Conservation (phyloP, 768 basidiomycete species). For the Rhodosporidiobolus odoratus region DNA sequence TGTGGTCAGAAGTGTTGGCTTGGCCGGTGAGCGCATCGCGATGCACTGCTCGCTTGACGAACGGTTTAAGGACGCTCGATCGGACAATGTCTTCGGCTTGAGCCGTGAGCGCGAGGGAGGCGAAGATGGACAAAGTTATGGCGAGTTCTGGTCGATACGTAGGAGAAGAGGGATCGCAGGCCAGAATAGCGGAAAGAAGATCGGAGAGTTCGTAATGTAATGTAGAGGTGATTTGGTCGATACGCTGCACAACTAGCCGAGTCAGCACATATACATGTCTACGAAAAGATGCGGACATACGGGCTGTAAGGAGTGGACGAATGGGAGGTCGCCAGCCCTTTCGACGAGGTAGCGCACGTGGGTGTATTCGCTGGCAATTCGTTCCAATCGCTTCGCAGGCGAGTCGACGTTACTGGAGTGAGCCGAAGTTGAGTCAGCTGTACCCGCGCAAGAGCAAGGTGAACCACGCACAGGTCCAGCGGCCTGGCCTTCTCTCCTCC, state of each 20-base stretch:
- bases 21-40: slow-evolving; percentile 31
- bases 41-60: slow-evolving; percentile 57
- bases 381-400: slow-evolving; percentile 61
- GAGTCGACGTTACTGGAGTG: slow-evolving; percentile 45
- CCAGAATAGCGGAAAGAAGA: slow-evolving; percentile 63
- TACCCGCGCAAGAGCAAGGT: too few species aligned
- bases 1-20: slow-evolving; percentile 7
- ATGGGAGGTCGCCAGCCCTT: slow-evolving; percentile 78
- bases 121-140: slow-evolving; percentile 75
- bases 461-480: slow-evolving; percentile 9
- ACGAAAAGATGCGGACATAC: slow-evolving; percentile 52
- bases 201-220: slow-evolving; percentile 80
- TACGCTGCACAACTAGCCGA: slow-evolving; percentile 55
- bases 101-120: slow-evolving; percentile 67
- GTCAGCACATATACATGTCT: neutral
- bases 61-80: slow-evolving; percentile 63
- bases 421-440: too few species aligned
- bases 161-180: slow-evolving; percentile 47
- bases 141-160: slow-evolving; percentile 53
- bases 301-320: slow-evolving; percentile 77
- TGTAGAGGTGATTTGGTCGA: slow-evolving; percentile 75
- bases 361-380: slow-evolving; percentile 84
- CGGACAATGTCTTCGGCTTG: slow-evolving; percentile 83
- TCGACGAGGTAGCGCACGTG: slow-evolving; percentile 83
- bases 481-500: slow-evolving; percentile 17